A percentile compares a stretch with the other conserved stretches of the same genome.
Conservation (phyloP, 306 rosid species). For the Hylodesmum podocarpum region DNA sequence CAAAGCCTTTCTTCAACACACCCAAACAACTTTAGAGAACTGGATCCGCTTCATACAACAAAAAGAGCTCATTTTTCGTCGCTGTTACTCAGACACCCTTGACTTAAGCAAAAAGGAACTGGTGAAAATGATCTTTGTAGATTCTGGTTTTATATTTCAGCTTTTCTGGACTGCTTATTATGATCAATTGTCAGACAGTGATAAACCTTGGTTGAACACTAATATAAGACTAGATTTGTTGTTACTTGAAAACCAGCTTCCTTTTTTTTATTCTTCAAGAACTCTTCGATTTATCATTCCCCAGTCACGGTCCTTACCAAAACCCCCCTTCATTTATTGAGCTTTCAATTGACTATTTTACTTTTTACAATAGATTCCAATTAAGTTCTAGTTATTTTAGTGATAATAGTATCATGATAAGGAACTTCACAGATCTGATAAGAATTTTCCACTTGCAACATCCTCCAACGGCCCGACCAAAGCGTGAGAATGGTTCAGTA, state of each 20-base stretch:
- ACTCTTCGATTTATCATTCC: neutral
- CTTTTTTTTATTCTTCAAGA: slow-evolving; percentile 8
- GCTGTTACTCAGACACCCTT: neutral
- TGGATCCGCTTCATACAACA: neutral
- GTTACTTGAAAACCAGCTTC: slow-evolving; percentile 36
- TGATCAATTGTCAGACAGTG: neutral
- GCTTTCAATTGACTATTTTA: slow-evolving; percentile 22
- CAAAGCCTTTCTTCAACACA: neutral
- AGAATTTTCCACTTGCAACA: slow-evolving; percentile 28
- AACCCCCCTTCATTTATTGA: slow-evolving; percentile 3
- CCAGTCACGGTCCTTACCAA: too few species aligned
- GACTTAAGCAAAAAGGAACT: neutral
- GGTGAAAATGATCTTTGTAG: slow-evolving; percentile 29
- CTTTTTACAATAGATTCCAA: neutral
- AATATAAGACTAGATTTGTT: slow-evolving; percentile 17
- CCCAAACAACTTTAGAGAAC: neutral
- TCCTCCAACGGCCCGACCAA: neutral
- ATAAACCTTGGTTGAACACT: slow-evolving; percentile 24
- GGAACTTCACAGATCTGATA: slow-evolving; percentile 42
- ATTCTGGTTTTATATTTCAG: slow-evolving; percentile 25
- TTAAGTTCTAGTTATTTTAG: too few species aligned
- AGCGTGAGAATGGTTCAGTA: neutral
- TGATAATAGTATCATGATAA: neutral
- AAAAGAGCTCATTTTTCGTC: too few species aligned
- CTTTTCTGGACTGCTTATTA: neutral